These are phyloP conservation scores for Pythium oligandrum DNA, from an alignment of 352 stramenopile genomes.

Conservation along the genomic window DNA sequence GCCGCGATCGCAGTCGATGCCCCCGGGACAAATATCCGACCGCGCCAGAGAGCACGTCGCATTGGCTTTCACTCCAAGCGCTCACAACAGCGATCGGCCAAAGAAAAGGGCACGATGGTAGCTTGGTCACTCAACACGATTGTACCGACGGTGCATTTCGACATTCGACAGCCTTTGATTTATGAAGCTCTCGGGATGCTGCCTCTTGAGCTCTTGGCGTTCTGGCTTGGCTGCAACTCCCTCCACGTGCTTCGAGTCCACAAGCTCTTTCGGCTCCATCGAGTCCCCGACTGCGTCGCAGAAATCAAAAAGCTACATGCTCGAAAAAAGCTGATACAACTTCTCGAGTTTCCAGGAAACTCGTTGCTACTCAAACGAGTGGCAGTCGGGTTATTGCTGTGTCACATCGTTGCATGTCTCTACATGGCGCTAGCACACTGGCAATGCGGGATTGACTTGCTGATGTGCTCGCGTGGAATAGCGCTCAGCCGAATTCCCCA, in stretches of 20 bases:
- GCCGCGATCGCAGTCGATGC: conserved; percentile 31
- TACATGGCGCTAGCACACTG: conserved; percentile 69
- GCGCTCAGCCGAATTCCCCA: neutral
- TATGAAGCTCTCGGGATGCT: conserved; percentile 44
- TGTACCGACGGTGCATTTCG: conserved; percentile 22
- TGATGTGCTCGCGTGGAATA: conserved; percentile 26
- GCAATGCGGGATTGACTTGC: conserved; percentile 57
- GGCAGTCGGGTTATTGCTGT: conserved; percentile 34
- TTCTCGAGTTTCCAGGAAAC: conserved; percentile 56
- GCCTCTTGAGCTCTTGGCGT: conserved; percentile 42
- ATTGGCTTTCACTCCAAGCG: no score
- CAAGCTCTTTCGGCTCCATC: conserved; percentile 57
- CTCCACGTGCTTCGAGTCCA: conserved; percentile 49
- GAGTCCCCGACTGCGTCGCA: conserved; percentile 32
- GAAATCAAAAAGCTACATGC: conserved; percentile 49
- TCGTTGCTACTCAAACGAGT: conserved; percentile 46
- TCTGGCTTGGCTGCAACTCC: conserved; percentile 37
- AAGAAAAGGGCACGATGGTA: conserved; percentile 17
- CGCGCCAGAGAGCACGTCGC: no score
- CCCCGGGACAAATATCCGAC: neutral
- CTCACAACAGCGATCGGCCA: neutral
- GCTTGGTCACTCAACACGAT: conserved; percentile 64
- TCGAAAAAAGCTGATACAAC: conserved; percentile 30
- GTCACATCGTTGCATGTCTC: conserved; percentile 55
- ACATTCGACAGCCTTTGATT: conserved; percentile 33